phyloP scores from a whole-genome alignment of 192 early-diverging fungal species.

The Ambispora gerdemannii region DNA sequence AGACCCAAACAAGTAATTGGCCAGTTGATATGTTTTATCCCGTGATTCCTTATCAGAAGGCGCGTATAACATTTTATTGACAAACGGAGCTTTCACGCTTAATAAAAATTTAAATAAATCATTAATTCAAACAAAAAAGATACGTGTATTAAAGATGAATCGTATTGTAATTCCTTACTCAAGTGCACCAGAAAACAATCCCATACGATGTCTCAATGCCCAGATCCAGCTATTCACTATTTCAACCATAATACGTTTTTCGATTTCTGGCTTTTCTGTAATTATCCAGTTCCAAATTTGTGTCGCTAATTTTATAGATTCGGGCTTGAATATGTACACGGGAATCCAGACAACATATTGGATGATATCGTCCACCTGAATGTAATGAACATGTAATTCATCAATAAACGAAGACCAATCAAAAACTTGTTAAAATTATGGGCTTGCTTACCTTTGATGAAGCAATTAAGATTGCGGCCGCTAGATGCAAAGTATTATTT shows the following conservation, averaged over 20 bases:
- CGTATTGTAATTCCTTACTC: slow-evolving; percentile 37
- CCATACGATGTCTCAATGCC: slow-evolving; percentile 71
- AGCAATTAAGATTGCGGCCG: slow-evolving; percentile 50
- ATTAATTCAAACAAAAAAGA: not conserved
- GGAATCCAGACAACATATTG: slow-evolving; percentile 86
- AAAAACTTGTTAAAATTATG: not conserved
- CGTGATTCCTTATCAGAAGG: slow-evolving; percentile 80
- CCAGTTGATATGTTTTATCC: slow-evolving; percentile 57
- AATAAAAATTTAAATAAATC: not conserved
- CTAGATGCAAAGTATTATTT: slow-evolving; percentile 50
- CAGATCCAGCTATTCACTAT: slow-evolving; percentile 83
- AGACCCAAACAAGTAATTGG: slow-evolving; percentile 60
- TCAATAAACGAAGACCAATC: not conserved
- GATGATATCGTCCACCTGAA: slow-evolving; percentile 75
- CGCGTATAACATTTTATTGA: slow-evolving; percentile 86
- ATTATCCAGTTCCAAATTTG: slow-evolving; percentile 91
- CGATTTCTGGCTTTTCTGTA: slow-evolving; percentile 67
- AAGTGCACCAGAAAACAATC: slow-evolving; percentile 68
- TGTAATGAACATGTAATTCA: slow-evolving; percentile 27
- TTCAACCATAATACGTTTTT: slow-evolving; percentile 78
- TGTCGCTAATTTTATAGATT: slow-evolving; percentile 76
- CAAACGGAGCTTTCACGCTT: slow-evolving; percentile 76
- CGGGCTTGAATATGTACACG: slow-evolving; percentile 70
- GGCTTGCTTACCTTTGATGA: slow-evolving; percentile 28
- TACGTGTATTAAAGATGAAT: not conserved